Base-by-base conservation (phyloP, 495 filamentous ascomycete genomes). In the Astrothelium macrocarpum region DNA sequence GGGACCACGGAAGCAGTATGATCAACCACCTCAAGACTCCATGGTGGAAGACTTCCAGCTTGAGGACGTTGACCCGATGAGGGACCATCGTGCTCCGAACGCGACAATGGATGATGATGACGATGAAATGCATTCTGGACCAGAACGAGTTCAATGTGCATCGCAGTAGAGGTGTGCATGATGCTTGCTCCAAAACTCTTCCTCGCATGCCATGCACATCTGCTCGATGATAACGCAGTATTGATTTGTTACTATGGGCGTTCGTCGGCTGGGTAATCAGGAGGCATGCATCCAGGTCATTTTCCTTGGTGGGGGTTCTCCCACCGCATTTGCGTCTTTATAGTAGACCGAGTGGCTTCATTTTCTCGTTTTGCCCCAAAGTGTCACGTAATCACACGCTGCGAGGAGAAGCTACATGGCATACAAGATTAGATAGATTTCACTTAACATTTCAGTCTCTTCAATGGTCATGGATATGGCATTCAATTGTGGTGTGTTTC, bases 121-220 rank as follows among this genome's bases (percentile, higher is more conserved):
- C 18, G 94, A 98, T 63, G 89, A 90, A 82, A 92, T 73, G 86
- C 90, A 90, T 67, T 80, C 81, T 46, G 90, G 90, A 66, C 91
- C 84, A 46, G 94, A 99, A 80, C 83, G 95, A 45, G 91, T 99
- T 70, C 94, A 97, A 81, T 99, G 94, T 75, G 95, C 94, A 66
- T 94, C 90, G 7, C 94, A 97, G 84, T 99, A 96, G 87, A 66
- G 26, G 32, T 20, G 26, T 59, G 32, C 9, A 9, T 29, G 23
- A 56, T 3, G 34, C 34, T 56, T 56, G 9, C 2, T 56, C 25
- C 7, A 0, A 56, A 5, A 9, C 25, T 26, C 20, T 56, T 9
- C n/a, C n/a, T n/a, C 20, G 20, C 23, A 9, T 26, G 23, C 49
- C 23, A 29, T 25, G 7, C 23, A 26, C 25, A 25, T 9, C 23